phyloP scores from a whole-genome alignment of 108 stramenopile genomes.

The Chaetoceros muelleri region DNA sequence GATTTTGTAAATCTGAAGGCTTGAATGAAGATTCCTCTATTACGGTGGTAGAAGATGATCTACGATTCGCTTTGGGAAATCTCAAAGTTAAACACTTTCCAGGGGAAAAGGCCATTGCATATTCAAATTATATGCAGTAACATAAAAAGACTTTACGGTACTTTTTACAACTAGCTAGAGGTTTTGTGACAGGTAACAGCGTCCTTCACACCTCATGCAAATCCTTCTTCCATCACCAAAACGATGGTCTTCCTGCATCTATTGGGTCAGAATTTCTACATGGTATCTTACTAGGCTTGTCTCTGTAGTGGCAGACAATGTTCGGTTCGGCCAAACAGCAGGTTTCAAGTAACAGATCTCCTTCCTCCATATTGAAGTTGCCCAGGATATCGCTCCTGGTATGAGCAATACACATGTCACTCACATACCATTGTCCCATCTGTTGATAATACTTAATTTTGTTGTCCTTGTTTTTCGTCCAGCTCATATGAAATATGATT shows the following conservation, averaged over 20 bases:
- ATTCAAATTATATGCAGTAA: no score
- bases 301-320: conserved; percentile 39
- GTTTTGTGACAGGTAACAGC: no score
- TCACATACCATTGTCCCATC: conserved; percentile 65
- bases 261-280: conserved; percentile 36
- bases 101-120: no score
- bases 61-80: no score
- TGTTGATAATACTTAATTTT: conserved; percentile 61
- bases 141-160: no score
- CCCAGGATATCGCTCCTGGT: conserved; percentile 12
- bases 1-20: no score
- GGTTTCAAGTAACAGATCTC: conserved; percentile 9
- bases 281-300: conserved; percentile 53
- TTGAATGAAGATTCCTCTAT: no score
- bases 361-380: not conserved
- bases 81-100: no score
- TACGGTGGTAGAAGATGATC: no score
- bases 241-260: conserved; percentile 26
- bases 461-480: conserved; percentile 74
- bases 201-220: no score
- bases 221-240: conserved; percentile 28
- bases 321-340: conserved; percentile 40
- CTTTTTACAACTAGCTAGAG: no score
- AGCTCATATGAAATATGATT: conserved; percentile 57
- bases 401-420: conserved; percentile 34